These are phyloP conservation scores for Rhododendron henanense DNA, from an alignment of 148 eudicot genomes.

Conservation along the genomic window DNA sequence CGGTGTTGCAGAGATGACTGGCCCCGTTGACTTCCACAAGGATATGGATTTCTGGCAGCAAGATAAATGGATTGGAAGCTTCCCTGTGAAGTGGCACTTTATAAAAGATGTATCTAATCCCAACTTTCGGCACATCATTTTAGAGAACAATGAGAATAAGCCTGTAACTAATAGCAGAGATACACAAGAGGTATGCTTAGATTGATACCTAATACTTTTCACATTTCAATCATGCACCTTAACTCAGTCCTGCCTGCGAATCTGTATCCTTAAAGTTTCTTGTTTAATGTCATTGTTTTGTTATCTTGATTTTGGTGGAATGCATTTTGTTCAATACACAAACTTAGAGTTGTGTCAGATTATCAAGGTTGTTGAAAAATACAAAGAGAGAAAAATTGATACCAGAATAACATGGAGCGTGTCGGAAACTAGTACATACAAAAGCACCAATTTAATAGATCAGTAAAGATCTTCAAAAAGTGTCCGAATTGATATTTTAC, in stretches of 20 bases:
- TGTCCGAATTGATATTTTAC: background rate
- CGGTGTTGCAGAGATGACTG: conserved; percentile 93
- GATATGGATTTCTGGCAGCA: conserved; percentile 99
- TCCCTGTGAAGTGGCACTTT: conserved; percentile 96
- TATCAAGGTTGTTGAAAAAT: background rate
- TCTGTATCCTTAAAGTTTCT: background rate
- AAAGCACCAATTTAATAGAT: background rate
- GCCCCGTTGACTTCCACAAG: conserved; percentile 73
- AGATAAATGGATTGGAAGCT: conserved; percentile 98
- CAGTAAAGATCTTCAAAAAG: background rate
- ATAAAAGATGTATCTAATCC: conserved; percentile 87
- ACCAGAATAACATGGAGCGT: background rate
- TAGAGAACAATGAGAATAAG: conserved; percentile 93
- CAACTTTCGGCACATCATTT: conserved; percentile 75
- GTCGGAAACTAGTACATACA: background rate
- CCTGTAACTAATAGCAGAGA: conserved; percentile 98
- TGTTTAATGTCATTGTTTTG: background rate
- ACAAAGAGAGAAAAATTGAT: background rate
- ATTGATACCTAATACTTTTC: background rate
- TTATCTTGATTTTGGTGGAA: background rate
- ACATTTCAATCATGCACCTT: background rate
- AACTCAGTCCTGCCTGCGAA: background rate
- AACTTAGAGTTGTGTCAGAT: conserved; percentile 3
- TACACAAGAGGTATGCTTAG: conserved; percentile 77
- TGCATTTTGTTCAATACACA: conserved; percentile 1